Conservation (phyloP, 805 yeast species). For the Candida anglica region DNA sequence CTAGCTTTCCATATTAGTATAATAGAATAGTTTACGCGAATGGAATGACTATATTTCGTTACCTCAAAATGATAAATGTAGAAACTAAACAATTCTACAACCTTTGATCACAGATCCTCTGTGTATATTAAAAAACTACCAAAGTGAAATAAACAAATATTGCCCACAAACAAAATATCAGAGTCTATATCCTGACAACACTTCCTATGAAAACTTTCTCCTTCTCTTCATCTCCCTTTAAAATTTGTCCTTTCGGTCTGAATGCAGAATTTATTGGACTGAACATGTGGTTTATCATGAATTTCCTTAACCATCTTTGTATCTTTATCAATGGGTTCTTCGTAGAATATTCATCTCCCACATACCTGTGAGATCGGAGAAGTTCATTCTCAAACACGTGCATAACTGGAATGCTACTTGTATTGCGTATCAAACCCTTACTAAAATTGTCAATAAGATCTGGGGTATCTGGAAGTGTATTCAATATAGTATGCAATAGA, state of each 20-base stretch:
- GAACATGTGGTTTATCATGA: slow-evolving; percentile 20
- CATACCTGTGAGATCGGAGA: slow-evolving; percentile 19
- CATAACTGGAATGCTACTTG: slow-evolving; percentile 14
- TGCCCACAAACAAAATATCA: no score
- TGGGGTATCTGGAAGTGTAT: slow-evolving; percentile 14
- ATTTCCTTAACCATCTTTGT: slow-evolving; percentile 12
- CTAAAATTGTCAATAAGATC: slow-evolving; percentile 8
- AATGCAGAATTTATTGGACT: slow-evolving; percentile 18
- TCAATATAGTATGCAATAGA: slow-evolving; percentile 16
- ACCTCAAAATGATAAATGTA: no score
- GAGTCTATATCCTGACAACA: slow-evolving; percentile 1
- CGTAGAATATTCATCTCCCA: slow-evolving; percentile 9
- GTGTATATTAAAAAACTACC: no score
- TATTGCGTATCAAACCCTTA: not conserved
- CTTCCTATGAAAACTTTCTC: slow-evolving; percentile 1
- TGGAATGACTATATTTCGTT: no score
- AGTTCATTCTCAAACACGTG: slow-evolving; percentile 29
- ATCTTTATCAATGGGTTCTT: slow-evolving; percentile 11
- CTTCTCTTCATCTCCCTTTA: slow-evolving; percentile 9
- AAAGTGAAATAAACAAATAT: no score
- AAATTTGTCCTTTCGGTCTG: slow-evolving; percentile 6
- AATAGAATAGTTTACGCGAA: no score
- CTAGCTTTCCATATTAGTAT: no score
- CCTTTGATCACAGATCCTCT: no score
- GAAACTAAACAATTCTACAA: no score